Conservation (phyloP, 805 yeast genomes). For the Saccharomycopsis babjevae region DNA sequence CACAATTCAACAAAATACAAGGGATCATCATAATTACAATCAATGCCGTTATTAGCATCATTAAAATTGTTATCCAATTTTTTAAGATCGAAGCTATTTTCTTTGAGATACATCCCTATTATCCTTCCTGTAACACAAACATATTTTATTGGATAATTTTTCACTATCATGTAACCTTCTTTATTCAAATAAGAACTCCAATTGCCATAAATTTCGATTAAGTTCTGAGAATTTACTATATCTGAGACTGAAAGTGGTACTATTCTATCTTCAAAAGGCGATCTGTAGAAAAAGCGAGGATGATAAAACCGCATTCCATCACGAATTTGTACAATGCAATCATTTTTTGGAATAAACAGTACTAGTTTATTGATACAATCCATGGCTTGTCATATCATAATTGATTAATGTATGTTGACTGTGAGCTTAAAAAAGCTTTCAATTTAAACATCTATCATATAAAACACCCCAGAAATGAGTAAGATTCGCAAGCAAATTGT, state of each 20-base stretch:
- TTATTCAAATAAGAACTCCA: neutral
- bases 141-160: constrained; percentile 12
- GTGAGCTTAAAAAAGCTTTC: too few species aligned
- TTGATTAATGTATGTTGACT: neutral
- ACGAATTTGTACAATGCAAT: constrained; percentile 2
- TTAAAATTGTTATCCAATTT: neutral
- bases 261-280: constrained; percentile 5
- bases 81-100: neutral
- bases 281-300: constrained; percentile 10
- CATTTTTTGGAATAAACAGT: constrained; percentile 13
- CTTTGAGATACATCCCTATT: constrained; percentile 4
- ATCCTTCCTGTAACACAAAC: constrained; percentile 12
- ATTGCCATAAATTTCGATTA: constrained; percentile 7
- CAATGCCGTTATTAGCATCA: neutral
- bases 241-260: constrained; percentile 13
- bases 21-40: neutral
- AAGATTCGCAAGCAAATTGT: too few species aligned
- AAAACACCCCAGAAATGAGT: neutral
- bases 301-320: constrained; percentile 8
- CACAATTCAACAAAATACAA: constrained; percentile 4
- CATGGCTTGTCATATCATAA: neutral
- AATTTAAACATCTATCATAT: too few species aligned
- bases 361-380: neutral
- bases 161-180: constrained; percentile 6
- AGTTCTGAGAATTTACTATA: constrained; percentile 9